These are phyloP conservation scores for Tilletiopsis washingtonensis DNA, from an alignment of 1,284 basidiomycete species.

Conservation along the genomic window DNA sequence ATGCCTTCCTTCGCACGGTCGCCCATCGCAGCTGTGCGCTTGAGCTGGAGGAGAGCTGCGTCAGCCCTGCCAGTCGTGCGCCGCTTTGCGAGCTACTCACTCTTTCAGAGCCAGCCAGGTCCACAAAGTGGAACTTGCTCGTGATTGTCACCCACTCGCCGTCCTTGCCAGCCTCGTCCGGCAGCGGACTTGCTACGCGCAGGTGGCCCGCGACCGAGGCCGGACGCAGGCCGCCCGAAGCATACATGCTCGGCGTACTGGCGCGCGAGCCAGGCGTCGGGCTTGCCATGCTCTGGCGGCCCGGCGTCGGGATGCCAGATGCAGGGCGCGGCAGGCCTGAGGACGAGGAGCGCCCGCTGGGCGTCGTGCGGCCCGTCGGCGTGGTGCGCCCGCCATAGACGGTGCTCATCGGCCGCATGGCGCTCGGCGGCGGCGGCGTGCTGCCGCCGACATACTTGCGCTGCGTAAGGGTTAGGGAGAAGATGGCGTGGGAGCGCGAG, in stretches of 20 bases:
- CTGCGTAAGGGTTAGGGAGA: conserved; percentile 81
- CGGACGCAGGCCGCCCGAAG: conserved; percentile 14
- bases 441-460: conserved; percentile 29
- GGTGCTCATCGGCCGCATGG: not conserved
- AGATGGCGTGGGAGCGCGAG: conserved; percentile 96
- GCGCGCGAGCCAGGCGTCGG: conserved; percentile 1
- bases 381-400: conserved; percentile 10
- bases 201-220: conserved; percentile 1
- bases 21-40: conserved; percentile 57
- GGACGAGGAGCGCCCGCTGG: conserved; percentile 5
- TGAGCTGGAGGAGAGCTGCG: conserved; percentile 45
- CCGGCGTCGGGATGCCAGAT: conserved; percentile 7
- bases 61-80: not conserved
- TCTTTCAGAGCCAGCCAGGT: conserved; percentile 90
- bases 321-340: conserved; percentile 13
- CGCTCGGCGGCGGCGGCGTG: conserved; percentile 17
- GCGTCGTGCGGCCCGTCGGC: conserved; percentile 9
- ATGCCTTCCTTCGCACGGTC: conserved; percentile 89
- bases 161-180: conserved; percentile 6
- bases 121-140: conserved; percentile 97
- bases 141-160: conserved; percentile 61
- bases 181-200: not conserved
- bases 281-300: not conserved
- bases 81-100: conserved; percentile 51
- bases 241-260: not conserved